Evolutionary conservation across 495 filamentous ascomycete species (phyloP).

Genomic region (Talaromyces thailandensis): DNA sequence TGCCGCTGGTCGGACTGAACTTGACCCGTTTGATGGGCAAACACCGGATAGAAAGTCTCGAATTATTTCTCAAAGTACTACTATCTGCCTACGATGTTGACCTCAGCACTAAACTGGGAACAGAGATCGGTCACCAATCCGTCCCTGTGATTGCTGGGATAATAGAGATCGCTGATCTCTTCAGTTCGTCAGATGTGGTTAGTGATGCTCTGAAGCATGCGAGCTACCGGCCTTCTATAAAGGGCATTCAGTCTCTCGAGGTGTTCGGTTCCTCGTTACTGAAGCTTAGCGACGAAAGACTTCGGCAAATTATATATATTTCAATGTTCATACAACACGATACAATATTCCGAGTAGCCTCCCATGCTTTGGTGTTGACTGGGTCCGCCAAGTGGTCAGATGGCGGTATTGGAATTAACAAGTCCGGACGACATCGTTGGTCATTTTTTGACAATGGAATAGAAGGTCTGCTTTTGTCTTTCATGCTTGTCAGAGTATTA

Average conservation of each 20-base stretch:
- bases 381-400: slow-evolving; percentile 57
- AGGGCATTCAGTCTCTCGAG: slow-evolving; percentile 14
- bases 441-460: slow-evolving; percentile 63
- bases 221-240: slow-evolving; percentile 20
- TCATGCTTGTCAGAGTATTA: neutral
- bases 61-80: slow-evolving; percentile 28
- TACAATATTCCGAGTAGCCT: slow-evolving; percentile 17
- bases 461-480: slow-evolving; percentile 47
- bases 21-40: slow-evolving; percentile 13
- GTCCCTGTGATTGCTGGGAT: slow-evolving; percentile 23
- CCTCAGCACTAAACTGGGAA: slow-evolving; percentile 10
- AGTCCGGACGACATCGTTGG: slow-evolving; percentile 43
- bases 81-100: slow-evolving; percentile 17
- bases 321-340: slow-evolving; percentile 19
- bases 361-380: slow-evolving; percentile 50
- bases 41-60: slow-evolving; percentile 26
- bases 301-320: slow-evolving; percentile 31
- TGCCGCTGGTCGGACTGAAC: slow-evolving; percentile 5
- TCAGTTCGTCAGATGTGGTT: slow-evolving; percentile 23
- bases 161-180: slow-evolving; percentile 28
- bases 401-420: slow-evolving; percentile 12
- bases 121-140: slow-evolving; percentile 18
- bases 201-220: slow-evolving; percentile 11
- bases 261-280: slow-evolving; percentile 19
- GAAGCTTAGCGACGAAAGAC: slow-evolving; percentile 30